phyloP scores from a whole-genome alignment of 495 filamentous ascomycete genomes.

The Talaromyces ruber region DNA sequence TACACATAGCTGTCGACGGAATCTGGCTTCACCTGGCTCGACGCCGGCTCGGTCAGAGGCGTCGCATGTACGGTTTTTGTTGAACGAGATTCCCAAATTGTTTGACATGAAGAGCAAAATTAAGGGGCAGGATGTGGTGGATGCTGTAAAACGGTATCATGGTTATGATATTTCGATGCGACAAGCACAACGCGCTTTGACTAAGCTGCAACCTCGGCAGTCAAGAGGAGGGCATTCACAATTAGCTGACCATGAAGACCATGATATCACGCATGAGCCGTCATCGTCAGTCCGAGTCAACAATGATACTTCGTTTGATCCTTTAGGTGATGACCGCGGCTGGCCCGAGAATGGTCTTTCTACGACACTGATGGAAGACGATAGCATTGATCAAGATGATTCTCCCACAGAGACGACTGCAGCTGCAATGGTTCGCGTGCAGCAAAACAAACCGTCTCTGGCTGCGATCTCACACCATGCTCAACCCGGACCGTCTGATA shows the following conservation, averaged over 20 bases:
- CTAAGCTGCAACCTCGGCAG: slow-evolving; percentile 27
- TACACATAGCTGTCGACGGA: slow-evolving; percentile 32
- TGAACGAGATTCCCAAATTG: slow-evolving; percentile 37
- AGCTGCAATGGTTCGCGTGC: background rate
- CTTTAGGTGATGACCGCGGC: slow-evolving; percentile 11
- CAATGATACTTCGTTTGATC: slow-evolving; percentile 3
- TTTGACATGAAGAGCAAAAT: slow-evolving; percentile 36
- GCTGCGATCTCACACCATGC: background rate
- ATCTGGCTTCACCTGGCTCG: slow-evolving; percentile 21
- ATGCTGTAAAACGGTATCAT: slow-evolving; percentile 38
- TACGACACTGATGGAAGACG: slow-evolving; percentile 19
- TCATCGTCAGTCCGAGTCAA: background rate
- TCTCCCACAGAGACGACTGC: slow-evolving; percentile 9
- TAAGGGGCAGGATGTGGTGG: slow-evolving; percentile 32
- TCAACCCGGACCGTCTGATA: background rate
- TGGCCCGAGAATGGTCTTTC: slow-evolving; percentile 28
- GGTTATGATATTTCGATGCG: slow-evolving; percentile 39
- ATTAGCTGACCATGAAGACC: background rate
- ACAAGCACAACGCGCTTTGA: slow-evolving; percentile 37
- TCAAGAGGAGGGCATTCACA: background rate
- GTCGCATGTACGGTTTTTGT: slow-evolving; percentile 39
- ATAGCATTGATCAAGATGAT: slow-evolving; percentile 16
- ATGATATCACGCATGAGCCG: background rate
- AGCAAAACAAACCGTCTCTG: background rate
- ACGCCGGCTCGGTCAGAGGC: slow-evolving; percentile 37